Evolutionary conservation across 2,329 filamentous ascomycete genomes (phyloP), one percentile per base, ranked within the genome.

Genomic region (Colletotrichum acutatum): DNA sequence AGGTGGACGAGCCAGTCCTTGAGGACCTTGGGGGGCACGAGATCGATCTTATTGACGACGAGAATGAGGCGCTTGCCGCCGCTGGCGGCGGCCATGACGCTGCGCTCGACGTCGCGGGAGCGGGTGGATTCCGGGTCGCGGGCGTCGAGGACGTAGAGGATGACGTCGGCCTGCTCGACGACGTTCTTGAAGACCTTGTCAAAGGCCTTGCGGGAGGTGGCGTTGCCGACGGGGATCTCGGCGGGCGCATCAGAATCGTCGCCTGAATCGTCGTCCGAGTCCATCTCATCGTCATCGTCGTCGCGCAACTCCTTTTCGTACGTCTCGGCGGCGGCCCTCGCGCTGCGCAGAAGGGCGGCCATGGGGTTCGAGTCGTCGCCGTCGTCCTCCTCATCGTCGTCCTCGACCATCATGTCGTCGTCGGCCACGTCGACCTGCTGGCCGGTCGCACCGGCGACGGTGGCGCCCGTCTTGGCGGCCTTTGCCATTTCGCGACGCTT

Each of bases 161-260:
- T 89, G 32, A 98, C 95, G 80, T 98, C 95, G 62, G 95, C 94
- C 75, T 94, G 90, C 74, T 97, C 94, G 42, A 97, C 91, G 19
- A 98, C 95, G 80, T 94, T 90, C 87, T 98, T 98, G 89, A 98
- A 98, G 78, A 97, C 91, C 87, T 97, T 98, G 88, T 98, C 95
- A 83, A 96, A 98, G 67, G 95, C 94, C 83, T 92, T 94, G 79
- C 95, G 90, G 65, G 95, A 98, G 3, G 89, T 88, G 7, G 89
- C 87, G 63, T 88, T 84, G 19, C 86, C 86, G 72, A 87, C 84
- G 24, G 84, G 85, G 49, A 90, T 83, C 56, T 88, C 85, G 52
- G 85, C 83, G 28, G 84, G 85, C n/a, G 87, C 87, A 69, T 90
- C 89, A 74, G 90, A 90, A 52, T 91, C 89, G 61, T 87, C 89